Percentiles rank a stretch among this genome's conserved stretches.
Conservation (phyloP, 2,329 filamentous ascomycete species). For the Chaetomiaceae sp. region DNA sequence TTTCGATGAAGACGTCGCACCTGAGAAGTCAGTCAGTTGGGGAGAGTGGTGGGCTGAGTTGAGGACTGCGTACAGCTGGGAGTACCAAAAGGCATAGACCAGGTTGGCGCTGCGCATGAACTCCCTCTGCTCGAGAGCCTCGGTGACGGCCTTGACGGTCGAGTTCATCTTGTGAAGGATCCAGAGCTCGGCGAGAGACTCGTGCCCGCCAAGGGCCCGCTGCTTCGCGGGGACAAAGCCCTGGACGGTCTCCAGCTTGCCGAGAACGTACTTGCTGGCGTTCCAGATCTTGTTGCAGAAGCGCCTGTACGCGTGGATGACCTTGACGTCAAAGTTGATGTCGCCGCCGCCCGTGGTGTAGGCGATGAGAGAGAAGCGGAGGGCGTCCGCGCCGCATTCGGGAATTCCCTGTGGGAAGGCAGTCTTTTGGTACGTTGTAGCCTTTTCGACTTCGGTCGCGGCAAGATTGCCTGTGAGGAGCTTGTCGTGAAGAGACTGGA, state of each 20-base stretch:
- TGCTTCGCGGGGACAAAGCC: conserved; percentile 57
- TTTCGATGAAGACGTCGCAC: conserved; percentile 75
- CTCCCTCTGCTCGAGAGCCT: conserved; percentile 61
- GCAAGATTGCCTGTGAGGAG: conserved; percentile 77
- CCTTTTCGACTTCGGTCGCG: conserved; percentile 75
- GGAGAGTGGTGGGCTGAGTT: background rate
- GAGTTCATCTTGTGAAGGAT: conserved; percentile 71
- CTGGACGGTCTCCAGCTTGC: conserved; percentile 56
- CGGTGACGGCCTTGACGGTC: conserved; percentile 67
- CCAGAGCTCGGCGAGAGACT: conserved; percentile 44
- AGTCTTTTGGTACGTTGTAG: conserved; percentile 87
- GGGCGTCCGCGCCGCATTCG: conserved; percentile 86
- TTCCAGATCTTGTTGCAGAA: conserved; percentile 63
- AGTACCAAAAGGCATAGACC: conserved; percentile 62
- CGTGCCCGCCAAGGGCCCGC: conserved; percentile 33
- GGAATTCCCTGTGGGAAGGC: conserved; percentile 93
- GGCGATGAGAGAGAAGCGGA: conserved; percentile 82
- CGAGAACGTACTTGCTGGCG: conserved; percentile 90
- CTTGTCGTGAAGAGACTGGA: conserved; percentile 77
- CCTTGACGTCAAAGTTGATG: conserved; percentile 84
- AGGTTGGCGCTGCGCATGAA: conserved; percentile 68
- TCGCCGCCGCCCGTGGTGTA: conserved; percentile 81
- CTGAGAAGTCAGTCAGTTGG: background rate
- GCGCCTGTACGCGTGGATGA: conserved; percentile 87
- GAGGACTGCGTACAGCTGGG: conserved; percentile 51